A percentile compares a stretch with the other conserved stretches of the same genome.
Evolutionary conservation across 2,329 filamentous ascomycete species (phyloP).

Genomic region (Cercospora sp.): DNA sequence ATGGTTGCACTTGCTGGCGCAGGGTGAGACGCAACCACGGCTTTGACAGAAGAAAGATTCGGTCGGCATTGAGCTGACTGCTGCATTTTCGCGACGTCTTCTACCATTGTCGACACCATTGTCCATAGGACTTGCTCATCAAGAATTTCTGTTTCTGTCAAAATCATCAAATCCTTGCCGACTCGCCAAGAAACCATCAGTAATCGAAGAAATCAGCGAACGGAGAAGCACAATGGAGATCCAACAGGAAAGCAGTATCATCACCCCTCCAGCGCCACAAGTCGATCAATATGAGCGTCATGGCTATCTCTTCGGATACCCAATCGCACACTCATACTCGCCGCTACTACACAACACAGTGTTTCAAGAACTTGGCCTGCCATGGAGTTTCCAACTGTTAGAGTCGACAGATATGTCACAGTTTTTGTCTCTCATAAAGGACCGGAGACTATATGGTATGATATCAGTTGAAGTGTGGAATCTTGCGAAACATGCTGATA

Average conservation of each 20-base stretch:
- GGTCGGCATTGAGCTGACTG: background rate
- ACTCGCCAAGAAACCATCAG: background rate
- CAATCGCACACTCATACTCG: constrained; percentile 59
- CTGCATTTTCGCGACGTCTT: background rate
- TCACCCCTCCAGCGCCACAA: constrained; percentile 31
- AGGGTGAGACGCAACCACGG: background rate
- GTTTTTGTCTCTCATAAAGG: constrained; percentile 52
- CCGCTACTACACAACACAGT: constrained; percentile 58
- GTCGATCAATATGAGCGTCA: constrained; percentile 48
- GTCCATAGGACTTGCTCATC: background rate
- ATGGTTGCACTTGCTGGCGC: background rate
- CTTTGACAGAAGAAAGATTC: background rate
- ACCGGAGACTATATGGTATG: constrained; percentile 64
- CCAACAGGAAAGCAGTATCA: constrained; percentile 22
- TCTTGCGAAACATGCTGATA: constrained; percentile 6
- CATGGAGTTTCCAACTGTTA: constrained; percentile 55
- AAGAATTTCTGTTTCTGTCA: background rate
- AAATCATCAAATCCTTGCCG: background rate
- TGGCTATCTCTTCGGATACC: constrained; percentile 59
- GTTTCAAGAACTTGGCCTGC: constrained; percentile 53
- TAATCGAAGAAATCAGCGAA: background rate
- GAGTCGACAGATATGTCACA: constrained; percentile 48
- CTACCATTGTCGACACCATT: background rate
- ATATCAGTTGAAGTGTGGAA: background rate
- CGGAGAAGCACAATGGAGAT: constrained; percentile 11